Base-by-base conservation (phyloP, 2,329 filamentous ascomycete species). In the Thelonectria blattea region DNA sequence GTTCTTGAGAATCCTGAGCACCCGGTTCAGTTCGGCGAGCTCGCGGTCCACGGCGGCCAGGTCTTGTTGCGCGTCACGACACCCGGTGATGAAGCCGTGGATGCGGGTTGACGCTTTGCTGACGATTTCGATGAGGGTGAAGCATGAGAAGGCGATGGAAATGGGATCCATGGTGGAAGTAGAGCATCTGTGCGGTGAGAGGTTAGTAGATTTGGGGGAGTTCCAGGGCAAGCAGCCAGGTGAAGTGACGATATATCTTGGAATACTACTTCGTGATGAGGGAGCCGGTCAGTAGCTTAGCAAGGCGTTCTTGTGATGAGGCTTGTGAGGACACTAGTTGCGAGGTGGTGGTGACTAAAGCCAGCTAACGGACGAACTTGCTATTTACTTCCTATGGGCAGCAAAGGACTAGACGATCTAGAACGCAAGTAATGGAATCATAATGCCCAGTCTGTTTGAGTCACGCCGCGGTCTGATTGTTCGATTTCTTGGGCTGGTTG, bases 221-320 rank as follows among this genome's bases (percentile, higher is more conserved):
- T 34, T 17, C 17, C 22, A 24, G 6, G 22, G 3, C 22, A 3
- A 24, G 27, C 8, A 30, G 8, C 5, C 27, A 7, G 27, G 27
- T 9, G 2, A 30, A 30, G 27, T 30, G 27, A 30, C 27, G 8
- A 30, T 30, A 30, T 30, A 30, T 30, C 27, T 30, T 30, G 27
- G 27, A 8, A 7, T 30, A 24, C 27, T 7, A 30, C 5, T 30
- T 8, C 22, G 22, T 30, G 27, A 48, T 14, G 46, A 32, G 27
- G 46, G 27, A 22, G 46, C 18, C 46, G n/a, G 46, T 32, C 24
- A 7, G 14, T 30, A 24, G 46, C 46, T 48, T 32, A 32, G 46
- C 46, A 48, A 48, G 46, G 46, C 46, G 27, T 48, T 48, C 43
- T 46, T 42, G 39, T 17, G 39, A 42, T 37, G 34, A 42, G 39